A percentile compares a stretch with the other conserved stretches of the same genome.
These are phyloP conservation scores for Hebeloma cylindrosporum DNA, from an alignment of 768 basidiomycete species.

Conservation along the genomic window DNA sequence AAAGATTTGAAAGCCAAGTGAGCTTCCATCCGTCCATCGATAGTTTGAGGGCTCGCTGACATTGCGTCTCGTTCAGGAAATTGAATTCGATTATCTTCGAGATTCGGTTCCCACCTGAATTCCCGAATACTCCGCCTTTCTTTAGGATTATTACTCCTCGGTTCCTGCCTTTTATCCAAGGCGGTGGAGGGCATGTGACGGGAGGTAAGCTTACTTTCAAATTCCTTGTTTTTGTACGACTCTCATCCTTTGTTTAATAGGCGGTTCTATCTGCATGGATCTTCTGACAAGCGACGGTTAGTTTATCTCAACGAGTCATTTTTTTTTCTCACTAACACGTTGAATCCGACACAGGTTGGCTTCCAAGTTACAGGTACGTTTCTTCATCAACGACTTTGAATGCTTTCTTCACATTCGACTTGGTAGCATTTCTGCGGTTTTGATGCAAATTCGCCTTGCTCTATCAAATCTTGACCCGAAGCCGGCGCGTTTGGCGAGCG, in stretches of 20 bases:
- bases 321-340: not conserved
- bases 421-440: constrained; percentile 45
- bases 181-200: constrained; percentile 71
- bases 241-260: constrained; percentile 28
- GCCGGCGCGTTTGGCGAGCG: constrained; percentile 54
- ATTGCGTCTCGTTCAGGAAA: constrained; percentile 32
- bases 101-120: constrained; percentile 64
- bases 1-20: constrained; percentile 55
- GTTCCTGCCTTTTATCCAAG: constrained; percentile 67
- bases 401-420: not conserved
- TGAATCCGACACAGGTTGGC: constrained; percentile 46
- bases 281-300: constrained; percentile 61
- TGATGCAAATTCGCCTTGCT: constrained; percentile 69
- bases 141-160: constrained; percentile 75
- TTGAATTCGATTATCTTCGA: constrained; percentile 72
- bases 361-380: constrained; percentile 61
- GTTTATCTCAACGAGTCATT: constrained; percentile 9
- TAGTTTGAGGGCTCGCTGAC: not conserved
- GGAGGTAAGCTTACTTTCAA: constrained; percentile 38
- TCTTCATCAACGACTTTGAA: not conserved
- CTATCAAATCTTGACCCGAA: constrained; percentile 66
- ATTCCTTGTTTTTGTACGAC: not conserved
- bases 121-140: constrained; percentile 72
- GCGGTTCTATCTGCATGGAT: constrained; percentile 78
- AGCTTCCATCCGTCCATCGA: constrained; percentile 17